Conservation (phyloP, 2,329 filamentous ascomycete species). For the Trichoderma atrobrunneum region DNA sequence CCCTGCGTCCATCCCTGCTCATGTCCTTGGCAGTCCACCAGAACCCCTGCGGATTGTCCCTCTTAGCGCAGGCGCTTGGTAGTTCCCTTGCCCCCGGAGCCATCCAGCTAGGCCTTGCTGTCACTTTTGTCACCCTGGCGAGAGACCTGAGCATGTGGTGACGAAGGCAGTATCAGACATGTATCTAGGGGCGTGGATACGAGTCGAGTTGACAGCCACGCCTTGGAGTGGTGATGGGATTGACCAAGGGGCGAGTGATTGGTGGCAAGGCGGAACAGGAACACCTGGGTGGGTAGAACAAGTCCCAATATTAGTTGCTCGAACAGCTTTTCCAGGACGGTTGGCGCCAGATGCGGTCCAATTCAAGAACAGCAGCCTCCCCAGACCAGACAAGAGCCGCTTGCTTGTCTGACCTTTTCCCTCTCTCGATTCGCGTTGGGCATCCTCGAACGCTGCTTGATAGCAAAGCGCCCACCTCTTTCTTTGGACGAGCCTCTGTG, state of each 20-base stretch:
- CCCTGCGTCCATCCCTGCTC: constrained; percentile 14
- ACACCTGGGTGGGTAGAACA: constrained; percentile 13
- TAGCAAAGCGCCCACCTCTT: background rate
- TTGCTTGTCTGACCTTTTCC: background rate
- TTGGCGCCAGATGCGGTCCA: constrained; percentile 6
- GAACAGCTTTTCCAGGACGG: background rate
- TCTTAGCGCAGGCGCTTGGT: constrained; percentile 13
- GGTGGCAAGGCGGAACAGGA: constrained; percentile 10
- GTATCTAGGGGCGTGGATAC: constrained; percentile 16
- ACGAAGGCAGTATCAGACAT: background rate
- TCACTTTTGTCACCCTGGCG: constrained; percentile 13
- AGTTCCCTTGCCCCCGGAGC: background rate
- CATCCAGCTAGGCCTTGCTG: background rate
- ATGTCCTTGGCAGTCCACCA: constrained; percentile 10
- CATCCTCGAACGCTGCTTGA: background rate
- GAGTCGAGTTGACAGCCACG: constrained; percentile 13
- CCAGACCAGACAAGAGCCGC: background rate
- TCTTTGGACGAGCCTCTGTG: background rate
- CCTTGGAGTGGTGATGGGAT: constrained; percentile 10
- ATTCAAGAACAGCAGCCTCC: constrained; percentile 14
- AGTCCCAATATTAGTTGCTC: constrained; percentile 1
- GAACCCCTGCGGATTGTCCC: constrained; percentile 11
- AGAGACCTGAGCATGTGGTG: background rate
- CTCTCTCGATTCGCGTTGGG: background rate
- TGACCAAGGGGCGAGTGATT: constrained; percentile 8